Evolutionary conservation across 306 rosid species (phyloP).

Genomic region (barrel medic (Medicago truncatula)): MtrunA17r5.0-ANR NC_053043.1:49051501-49052000

Average conservation of each 20-base stretch:
- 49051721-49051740: not conserved
- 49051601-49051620: conserved; percentile 62
- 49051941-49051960: conserved; percentile 66
- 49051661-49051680: conserved; percentile 53
- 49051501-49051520: conserved; percentile 62
- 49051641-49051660: conserved; percentile 78
- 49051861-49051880: conserved; percentile 57
- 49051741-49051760: conserved; percentile 57
- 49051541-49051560: conserved; percentile 73
- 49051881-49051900: conserved; percentile 59
- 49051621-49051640: conserved; percentile 74
- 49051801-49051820: conserved; percentile 70
- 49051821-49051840: conserved; percentile 70
- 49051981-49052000: conserved; percentile 54
- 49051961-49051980: conserved; percentile 84
- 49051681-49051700: conserved; percentile 46
- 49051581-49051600: conserved; percentile 77
- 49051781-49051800: conserved; percentile 55
- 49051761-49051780: conserved; percentile 63
- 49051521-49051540: conserved; percentile 67
- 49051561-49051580: conserved; percentile 71
- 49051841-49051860: conserved; percentile 75
- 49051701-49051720: conserved; percentile 15
- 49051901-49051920: conserved; percentile 54
- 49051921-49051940: conserved; percentile 61